Base-by-base conservation (phyloP, 1,284 basidiomycete genomes). In the Trichosporon sp. region DNA sequence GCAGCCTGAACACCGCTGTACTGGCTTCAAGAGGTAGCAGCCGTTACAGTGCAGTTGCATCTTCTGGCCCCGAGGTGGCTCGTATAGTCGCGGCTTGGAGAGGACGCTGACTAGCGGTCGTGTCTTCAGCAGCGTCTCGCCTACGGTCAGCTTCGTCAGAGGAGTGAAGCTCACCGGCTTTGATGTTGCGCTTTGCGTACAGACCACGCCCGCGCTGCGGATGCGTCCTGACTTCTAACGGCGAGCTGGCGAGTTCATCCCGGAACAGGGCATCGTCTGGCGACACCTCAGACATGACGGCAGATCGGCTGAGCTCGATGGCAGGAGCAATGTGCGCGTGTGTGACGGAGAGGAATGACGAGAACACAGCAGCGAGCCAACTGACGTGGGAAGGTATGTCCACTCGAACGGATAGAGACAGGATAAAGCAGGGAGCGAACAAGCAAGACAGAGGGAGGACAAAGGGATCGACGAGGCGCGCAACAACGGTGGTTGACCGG, bases 1-100 rank as follows among this genome's bases (percentile, higher is more conserved):
- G 74, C 92, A 95, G 19, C 82, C 82, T 0, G 87, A 86, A 77
- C 92, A 95, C 57, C 89, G 82, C 71, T 85, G 87, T 64, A 79
- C 66, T 21, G 66, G 69, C 25, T 60, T 56, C 25, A 31, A 32
- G 49, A 27, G 59, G 52, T 27, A 59, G 49, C 21, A 63, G 58
- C 9, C 14, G 34, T 27, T 61, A 36, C 25, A 69, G 32, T n/a
- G 33, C 19, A 36, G 63, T 56, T 54, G 27, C 49, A 54, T 54
- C 49, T 54, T 54, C 52, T 68, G 58, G 4, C 21, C 19, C 33
- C 56, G 71, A 92, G 95, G 73, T 87, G 83, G 0, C 78, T 78
- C 6, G 82, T 77, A 10, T 95, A 81, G 69, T 85, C 11, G 83
- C 14, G 79, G 75, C n/a, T 84, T 87, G 1, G 90, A 89, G 16